These are phyloP conservation scores for Magnusiomyces paraingens DNA, from an alignment of 1,139 yeast genomes.

Conservation along the genomic window DNA sequence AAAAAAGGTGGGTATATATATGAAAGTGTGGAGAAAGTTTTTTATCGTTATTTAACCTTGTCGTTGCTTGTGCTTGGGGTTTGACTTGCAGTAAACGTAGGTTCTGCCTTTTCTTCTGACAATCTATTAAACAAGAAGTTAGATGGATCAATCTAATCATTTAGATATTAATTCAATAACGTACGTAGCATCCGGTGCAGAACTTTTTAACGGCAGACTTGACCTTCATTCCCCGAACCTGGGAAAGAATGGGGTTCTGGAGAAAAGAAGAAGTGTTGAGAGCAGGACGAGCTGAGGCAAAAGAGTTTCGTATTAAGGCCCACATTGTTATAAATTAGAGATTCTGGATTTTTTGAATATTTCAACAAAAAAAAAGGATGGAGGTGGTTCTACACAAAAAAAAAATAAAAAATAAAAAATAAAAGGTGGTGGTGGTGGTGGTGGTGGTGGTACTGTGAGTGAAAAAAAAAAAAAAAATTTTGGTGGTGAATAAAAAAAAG, in stretches of 20 bases:
- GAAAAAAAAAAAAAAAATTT: too few species aligned
- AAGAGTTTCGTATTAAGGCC: slow-evolving; percentile 12
- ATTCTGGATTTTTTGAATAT: too few species aligned
- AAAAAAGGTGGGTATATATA: too few species aligned
- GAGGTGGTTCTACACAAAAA: too few species aligned
- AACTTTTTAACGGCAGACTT: slow-evolving; percentile 85
- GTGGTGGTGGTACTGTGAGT: too few species aligned
- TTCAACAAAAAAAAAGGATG: too few species aligned
- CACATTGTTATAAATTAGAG: slow-evolving; percentile 8
- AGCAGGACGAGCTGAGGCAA: slow-evolving; percentile 16
- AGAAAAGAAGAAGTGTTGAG: slow-evolving; percentile 10
- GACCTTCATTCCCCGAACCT: slow-evolving; percentile 53
- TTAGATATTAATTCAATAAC: slow-evolving; percentile 17
- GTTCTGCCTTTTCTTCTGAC: slow-evolving; percentile 94
- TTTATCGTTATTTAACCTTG: slow-evolving; percentile 58
- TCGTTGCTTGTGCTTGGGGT: slow-evolving; percentile 94
- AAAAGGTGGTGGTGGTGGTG: too few species aligned
- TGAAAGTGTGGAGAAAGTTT: not conserved
- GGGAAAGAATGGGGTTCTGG: slow-evolving; percentile 17
- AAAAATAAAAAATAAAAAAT: too few species aligned
- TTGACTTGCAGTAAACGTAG: slow-evolving; percentile 85
- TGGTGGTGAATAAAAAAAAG: too few species aligned
- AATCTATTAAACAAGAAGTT: slow-evolving; percentile 33
- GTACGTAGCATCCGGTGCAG: slow-evolving; percentile 77
- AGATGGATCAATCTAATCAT: not conserved